Conservation (phyloP, 2,329 filamentous ascomycete species). For the Plenodomus biglobosus region DNA sequence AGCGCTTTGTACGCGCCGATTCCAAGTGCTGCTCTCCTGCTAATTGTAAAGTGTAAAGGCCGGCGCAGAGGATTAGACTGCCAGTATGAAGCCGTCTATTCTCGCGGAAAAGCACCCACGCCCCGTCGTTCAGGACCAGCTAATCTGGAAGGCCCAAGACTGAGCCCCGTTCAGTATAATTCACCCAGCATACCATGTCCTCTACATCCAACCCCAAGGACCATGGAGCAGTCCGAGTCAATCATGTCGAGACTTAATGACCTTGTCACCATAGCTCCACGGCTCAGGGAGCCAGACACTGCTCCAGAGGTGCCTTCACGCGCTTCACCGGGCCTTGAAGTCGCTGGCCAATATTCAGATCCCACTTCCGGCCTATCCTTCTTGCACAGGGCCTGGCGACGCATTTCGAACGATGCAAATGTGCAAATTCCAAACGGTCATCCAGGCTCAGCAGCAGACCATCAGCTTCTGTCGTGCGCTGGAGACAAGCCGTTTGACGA, state of each 20-base stretch:
- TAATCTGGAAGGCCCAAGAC: background rate
- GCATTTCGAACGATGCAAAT: conserved; percentile 62
- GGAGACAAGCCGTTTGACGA: conserved; percentile 55
- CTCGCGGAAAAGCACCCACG: conserved; percentile 27
- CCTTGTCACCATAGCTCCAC: background rate
- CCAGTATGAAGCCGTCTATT: conserved; percentile 29
- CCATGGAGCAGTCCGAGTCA: background rate
- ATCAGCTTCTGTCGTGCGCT: conserved; percentile 53
- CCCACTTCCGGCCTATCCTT: conserved; percentile 57
- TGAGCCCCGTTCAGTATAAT: background rate
- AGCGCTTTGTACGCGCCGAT: background rate
- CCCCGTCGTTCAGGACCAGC: conserved; percentile 10
- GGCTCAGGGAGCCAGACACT: background rate
- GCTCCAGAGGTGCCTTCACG: conserved; percentile 21
- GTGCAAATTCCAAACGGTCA: conserved; percentile 23
- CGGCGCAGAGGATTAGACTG: conserved; percentile 16
- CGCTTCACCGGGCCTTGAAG: conserved; percentile 53
- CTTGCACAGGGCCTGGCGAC: conserved; percentile 67
- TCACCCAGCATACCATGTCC: background rate
- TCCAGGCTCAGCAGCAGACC: conserved; percentile 26
- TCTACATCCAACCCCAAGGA: background rate
- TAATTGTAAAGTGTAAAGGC: background rate
- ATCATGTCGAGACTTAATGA: background rate
- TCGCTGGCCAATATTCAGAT: conserved; percentile 59
- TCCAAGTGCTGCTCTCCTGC: background rate